A percentile compares a stretch with the other conserved stretches of the same genome.
Conservation (phyloP, 2,329 filamentous ascomycete species). For the Coleophoma eucalyptorum region DNA sequence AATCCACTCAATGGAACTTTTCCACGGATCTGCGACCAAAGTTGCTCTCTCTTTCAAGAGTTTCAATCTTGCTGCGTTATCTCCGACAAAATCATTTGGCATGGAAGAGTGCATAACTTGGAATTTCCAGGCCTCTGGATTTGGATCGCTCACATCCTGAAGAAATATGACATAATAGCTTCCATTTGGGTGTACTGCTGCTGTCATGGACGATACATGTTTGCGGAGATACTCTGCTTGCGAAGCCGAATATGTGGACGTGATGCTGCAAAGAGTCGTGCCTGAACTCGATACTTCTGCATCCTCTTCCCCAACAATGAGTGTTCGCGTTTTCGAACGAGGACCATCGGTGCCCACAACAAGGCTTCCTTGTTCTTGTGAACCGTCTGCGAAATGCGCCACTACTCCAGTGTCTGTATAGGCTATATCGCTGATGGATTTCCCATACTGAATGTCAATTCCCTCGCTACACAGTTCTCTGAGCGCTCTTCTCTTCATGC, state of each 20-base stretch:
- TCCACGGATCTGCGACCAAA: background rate
- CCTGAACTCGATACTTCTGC: slow-evolving; percentile 31
- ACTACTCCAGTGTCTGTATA: slow-evolving; percentile 25
- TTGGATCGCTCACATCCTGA: slow-evolving; percentile 31
- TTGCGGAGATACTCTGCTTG: slow-evolving; percentile 35
- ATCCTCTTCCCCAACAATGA: slow-evolving; percentile 23
- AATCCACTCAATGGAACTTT: slow-evolving; percentile 26
- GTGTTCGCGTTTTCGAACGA: slow-evolving; percentile 19
- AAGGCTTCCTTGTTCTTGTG: slow-evolving; percentile 17
- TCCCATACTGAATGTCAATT: slow-evolving; percentile 30
- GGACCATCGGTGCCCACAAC: slow-evolving; percentile 28
- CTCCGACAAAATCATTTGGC: background rate
- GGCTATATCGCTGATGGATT: slow-evolving; percentile 28
- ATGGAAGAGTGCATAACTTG: slow-evolving; percentile 37
- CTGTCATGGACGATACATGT: slow-evolving; percentile 35
- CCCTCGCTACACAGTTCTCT: slow-evolving; percentile 12
- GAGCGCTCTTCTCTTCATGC: background rate
- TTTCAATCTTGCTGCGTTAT: background rate
- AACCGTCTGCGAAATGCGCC: slow-evolving; percentile 26
- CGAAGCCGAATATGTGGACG: slow-evolving; percentile 32
- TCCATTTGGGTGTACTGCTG: slow-evolving; percentile 35
- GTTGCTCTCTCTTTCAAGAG: background rate
- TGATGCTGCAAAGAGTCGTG: slow-evolving; percentile 37
- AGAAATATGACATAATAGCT: slow-evolving; percentile 38
- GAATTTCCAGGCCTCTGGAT: slow-evolving; percentile 35